Percentiles rank a stretch among this genome's conserved stretches.
Conservation (phyloP, 371 early-diverging fungal species). For the Mucor plumbeus region DNA sequence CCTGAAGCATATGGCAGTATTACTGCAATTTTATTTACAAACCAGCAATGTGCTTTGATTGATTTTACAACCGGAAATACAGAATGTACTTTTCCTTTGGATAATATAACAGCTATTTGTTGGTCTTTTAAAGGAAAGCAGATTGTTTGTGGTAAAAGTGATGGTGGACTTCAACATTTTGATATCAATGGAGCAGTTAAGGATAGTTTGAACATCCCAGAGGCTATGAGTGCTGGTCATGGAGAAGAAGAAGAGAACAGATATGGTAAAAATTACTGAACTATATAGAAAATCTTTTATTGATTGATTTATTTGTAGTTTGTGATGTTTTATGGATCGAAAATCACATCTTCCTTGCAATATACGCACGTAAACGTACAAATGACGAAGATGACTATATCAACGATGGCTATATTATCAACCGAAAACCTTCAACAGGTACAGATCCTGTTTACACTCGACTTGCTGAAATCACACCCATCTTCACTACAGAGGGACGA, state of each 20-base stretch:
- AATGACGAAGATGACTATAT: slow-evolving; percentile 30
- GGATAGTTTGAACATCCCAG: slow-evolving; percentile 27
- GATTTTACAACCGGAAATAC: slow-evolving; percentile 31
- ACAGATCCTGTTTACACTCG: slow-evolving; percentile 29
- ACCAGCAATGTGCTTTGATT: slow-evolving; percentile 31
- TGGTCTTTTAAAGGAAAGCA: slow-evolving; percentile 68
- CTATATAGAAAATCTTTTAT: background rate
- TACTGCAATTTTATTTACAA: slow-evolving; percentile 35
- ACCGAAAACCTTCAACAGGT: slow-evolving; percentile 32
- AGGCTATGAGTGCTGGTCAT: slow-evolving; percentile 26
- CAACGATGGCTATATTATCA: slow-evolving; percentile 42
- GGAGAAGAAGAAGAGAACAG: slow-evolving; percentile 30
- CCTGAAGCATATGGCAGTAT: slow-evolving; percentile 42
- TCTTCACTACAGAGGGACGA: slow-evolving; percentile 39
- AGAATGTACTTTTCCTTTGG: slow-evolving; percentile 22
- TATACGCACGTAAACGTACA: slow-evolving; percentile 33
- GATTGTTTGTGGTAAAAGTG: slow-evolving; percentile 47
- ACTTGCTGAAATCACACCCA: slow-evolving; percentile 46
- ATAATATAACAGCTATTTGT: slow-evolving; percentile 44
- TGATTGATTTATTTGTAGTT: slow-evolving; percentile 28
- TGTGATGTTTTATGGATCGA: slow-evolving; percentile 53
- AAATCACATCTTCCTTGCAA: slow-evolving; percentile 39
- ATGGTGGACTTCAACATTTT: slow-evolving; percentile 45
- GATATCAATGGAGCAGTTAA: slow-evolving; percentile 40
- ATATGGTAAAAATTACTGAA: slow-evolving; percentile 33